Percentiles rank a stretch among this genome's conserved stretches.
Conservation (phyloP, 805 yeast species). For the Ogataea wickerhamii region DNA sequence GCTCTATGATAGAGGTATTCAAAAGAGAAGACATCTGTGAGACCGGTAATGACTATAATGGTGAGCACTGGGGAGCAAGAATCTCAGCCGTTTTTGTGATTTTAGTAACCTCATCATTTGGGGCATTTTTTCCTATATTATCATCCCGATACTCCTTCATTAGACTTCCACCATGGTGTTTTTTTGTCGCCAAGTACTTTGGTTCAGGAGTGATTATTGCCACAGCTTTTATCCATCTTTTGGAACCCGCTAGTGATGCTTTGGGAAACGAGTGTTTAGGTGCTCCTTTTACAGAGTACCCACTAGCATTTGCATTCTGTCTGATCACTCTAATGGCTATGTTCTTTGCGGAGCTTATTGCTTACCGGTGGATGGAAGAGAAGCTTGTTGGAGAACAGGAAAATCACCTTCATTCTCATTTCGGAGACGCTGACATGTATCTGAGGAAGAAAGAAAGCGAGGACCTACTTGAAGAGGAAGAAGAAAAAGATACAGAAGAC, state of each 20-base stretch:
- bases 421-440: conserved; percentile 40
- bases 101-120: conserved; percentile 52
- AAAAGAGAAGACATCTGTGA: conserved; percentile 21
- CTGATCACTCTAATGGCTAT: conserved; percentile 48
- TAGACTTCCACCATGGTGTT: conserved; percentile 57
- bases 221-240: conserved; percentile 73
- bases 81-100: conserved; percentile 64
- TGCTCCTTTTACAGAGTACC: conserved; percentile 50
- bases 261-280: conserved; percentile 59
- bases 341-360: conserved; percentile 49
- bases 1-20: conserved; percentile 8
- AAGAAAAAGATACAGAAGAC: conserved; percentile 5
- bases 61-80: conserved; percentile 41
- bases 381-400: conserved; percentile 15
- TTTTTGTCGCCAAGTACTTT: conserved; percentile 67
- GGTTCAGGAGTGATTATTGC: conserved; percentile 85
- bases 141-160: conserved; percentile 57
- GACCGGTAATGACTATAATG: conserved; percentile 18
- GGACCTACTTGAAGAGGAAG: conserved; percentile 5
- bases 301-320: conserved; percentile 52
- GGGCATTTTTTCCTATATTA: conserved; percentile 59
- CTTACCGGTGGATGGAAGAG: conserved; percentile 43
- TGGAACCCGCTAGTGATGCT: conserved; percentile 64
- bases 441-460: conserved; percentile 10
- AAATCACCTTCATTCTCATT: conserved; percentile 51